Percentiles rank a stretch among this genome's conserved stretches.
Evolutionary conservation across 2,329 filamentous ascomycete species (phyloP).

Genomic region (Alternaria viburni): DNA sequence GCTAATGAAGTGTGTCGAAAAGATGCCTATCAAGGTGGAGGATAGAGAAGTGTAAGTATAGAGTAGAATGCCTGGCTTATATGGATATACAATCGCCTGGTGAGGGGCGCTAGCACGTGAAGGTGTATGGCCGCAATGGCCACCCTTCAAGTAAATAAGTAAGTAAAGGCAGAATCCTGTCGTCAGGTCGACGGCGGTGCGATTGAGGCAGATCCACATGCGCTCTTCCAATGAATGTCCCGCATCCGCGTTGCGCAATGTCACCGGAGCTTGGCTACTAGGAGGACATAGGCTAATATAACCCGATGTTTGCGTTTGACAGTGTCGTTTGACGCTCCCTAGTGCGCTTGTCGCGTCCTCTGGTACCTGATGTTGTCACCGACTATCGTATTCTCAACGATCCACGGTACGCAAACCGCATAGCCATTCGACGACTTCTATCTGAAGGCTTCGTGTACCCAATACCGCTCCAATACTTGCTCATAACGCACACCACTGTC

Average conservation of each 20-base stretch:
- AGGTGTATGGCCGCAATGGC: neutral
- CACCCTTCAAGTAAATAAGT: neutral
- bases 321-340: neutral
- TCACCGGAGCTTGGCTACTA: neutral
- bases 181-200: neutral
- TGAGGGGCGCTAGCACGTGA: neutral
- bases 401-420: too few relatives aligned
- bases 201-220: fast-evolving
- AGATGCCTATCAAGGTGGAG: neutral
- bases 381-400: neutral
- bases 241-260: neutral
- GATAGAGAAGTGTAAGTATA: neutral
- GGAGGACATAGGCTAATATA: neutral
- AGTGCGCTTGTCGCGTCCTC: neutral
- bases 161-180: neutral
- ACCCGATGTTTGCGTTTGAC: neutral
- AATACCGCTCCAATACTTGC: neutral
- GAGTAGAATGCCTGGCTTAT: neutral
- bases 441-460: neutral
- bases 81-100: neutral
- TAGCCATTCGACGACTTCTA: neutral
- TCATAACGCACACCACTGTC: slow-evolving; percentile 3
- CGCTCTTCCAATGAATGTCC: neutral
- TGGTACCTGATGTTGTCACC: neutral
- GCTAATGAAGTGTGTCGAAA: neutral